Conservation (phyloP, 2,329 filamentous ascomycete species). For the Uncinocarpus reesii region DNA sequence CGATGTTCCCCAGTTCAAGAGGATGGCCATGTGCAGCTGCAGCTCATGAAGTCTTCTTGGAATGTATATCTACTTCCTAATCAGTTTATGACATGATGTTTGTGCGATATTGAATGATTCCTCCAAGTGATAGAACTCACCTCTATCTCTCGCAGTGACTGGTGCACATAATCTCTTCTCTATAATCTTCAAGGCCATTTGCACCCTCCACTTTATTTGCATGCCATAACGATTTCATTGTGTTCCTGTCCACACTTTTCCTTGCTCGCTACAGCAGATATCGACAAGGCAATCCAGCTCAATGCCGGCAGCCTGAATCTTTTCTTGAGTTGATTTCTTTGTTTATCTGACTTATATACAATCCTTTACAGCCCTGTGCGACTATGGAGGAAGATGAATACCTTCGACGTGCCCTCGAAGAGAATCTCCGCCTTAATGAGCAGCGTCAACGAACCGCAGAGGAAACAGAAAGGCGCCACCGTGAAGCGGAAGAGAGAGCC, state of each 20-base stretch:
- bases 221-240: not conserved
- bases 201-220: not conserved
- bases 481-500: conserved; percentile 6
- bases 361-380: not conserved
- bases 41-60: conserved; percentile 53
- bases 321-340: not conserved
- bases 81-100: not conserved
- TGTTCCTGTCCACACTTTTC: not conserved
- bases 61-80: not conserved
- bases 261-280: not conserved
- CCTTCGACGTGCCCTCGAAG: conserved; percentile 15
- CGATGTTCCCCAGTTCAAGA: conserved; percentile 66
- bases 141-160: not conserved
- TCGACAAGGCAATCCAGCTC: too few species aligned
- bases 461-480: not conserved
- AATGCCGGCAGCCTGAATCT: not conserved
- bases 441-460: conserved; percentile 10
- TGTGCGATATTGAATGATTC: not conserved
- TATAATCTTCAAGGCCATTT: not conserved
- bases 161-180: not conserved
- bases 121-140: not conserved
- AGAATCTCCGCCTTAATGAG: conserved; percentile 12
- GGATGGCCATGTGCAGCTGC: conserved; percentile 89
- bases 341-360: not conserved
- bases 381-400: conserved; percentile 13